Evolutionary conservation across 176 grass and related monocot genomes (phyloP).

Genomic region (Typha latifolia): DNA sequence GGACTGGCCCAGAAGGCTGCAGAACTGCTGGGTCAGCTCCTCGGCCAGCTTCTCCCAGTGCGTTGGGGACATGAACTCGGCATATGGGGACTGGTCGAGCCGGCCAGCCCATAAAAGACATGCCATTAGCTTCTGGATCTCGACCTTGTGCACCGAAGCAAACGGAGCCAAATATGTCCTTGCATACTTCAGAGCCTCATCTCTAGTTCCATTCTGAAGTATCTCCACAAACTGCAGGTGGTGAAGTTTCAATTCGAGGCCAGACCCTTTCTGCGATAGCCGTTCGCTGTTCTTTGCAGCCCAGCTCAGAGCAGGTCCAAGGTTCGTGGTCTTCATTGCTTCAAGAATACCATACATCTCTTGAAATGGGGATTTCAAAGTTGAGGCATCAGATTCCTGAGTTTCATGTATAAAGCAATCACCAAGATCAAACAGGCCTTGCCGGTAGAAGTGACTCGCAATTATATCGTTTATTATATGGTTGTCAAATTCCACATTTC

Average conservation of each 20-base stretch:
- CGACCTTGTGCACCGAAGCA: conserved; percentile 32
- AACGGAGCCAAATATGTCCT: conserved; percentile 43
- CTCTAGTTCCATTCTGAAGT: conserved; percentile 42
- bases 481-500: conserved; percentile 23
- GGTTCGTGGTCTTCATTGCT: conserved; percentile 29
- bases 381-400: conserved; percentile 1
- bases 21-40: conserved; percentile 74
- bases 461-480: conserved; percentile 29
- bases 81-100: conserved; percentile 77
- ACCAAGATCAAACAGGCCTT: conserved; percentile 31
- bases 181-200: conserved; percentile 52
- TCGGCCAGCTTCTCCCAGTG: conserved; percentile 61
- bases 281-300: conserved; percentile 47
- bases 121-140: conserved; percentile 63
- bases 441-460: conserved; percentile 27
- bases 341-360: conserved; percentile 23
- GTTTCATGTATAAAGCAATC: conserved; percentile 33
- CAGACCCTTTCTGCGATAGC: conserved; percentile 49
- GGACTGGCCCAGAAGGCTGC: conserved; percentile 56
- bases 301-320: conserved; percentile 69
- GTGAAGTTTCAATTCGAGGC: conserved; percentile 84
- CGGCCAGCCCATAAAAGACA: conserved; percentile 59
- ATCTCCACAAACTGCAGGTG: conserved; percentile 73
- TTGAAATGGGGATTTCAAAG: conserved; percentile 24
- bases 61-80: conserved; percentile 39